Percentiles rank a stretch among this genome's conserved stretches.
Evolutionary conservation across 805 yeast genomes (phyloP).

Genomic region (Kodamaea kaohsiungensis): DNA sequence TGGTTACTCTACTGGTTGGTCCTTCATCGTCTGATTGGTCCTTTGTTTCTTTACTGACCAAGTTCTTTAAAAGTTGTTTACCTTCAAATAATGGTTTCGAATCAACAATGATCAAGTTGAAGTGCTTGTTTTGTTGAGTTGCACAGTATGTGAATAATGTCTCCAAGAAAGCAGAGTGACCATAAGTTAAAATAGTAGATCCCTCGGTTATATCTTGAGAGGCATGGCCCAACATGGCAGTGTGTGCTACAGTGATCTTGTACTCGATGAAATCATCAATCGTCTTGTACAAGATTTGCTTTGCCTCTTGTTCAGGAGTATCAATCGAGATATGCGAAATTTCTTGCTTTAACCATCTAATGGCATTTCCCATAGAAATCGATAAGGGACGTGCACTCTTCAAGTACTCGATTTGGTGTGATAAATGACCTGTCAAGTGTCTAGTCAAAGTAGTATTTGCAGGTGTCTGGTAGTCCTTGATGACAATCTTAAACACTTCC

Average conservation of each 20-base stretch:
- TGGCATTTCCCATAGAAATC: constrained; percentile 96
- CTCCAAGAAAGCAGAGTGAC: constrained; percentile 81
- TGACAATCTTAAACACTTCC: constrained; percentile 77
- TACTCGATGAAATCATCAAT: constrained; percentile 84
- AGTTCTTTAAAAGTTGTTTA: constrained; percentile 64
- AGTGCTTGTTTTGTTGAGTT: constrained; percentile 57
- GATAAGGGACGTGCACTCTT: constrained; percentile 89
- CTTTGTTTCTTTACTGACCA: constrained; percentile 43
- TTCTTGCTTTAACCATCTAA: constrained; percentile 95
- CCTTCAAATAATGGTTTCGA: constrained; percentile 96
- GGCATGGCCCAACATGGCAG: constrained; percentile 79
- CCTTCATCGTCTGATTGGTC: constrained; percentile 4
- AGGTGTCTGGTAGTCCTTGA: constrained; percentile 81
- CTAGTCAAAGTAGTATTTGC: constrained; percentile 81
- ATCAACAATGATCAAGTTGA: constrained; percentile 85
- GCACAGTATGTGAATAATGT: constrained; percentile 71
- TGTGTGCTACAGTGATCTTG: constrained; percentile 79
- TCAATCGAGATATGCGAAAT: constrained; percentile 82
- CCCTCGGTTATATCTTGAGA: constrained; percentile 73
- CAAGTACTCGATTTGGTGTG: constrained; percentile 90
- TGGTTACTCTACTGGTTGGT: constrained; percentile 13
- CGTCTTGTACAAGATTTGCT: constrained; percentile 56
- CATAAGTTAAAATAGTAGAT: constrained; percentile 82
- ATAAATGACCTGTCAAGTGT: constrained; percentile 81
- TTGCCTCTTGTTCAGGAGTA: constrained; percentile 66